These are phyloP conservation scores for Spathaspora boniae DNA, from an alignment of 805 yeast species.

Conservation along the genomic window DNA sequence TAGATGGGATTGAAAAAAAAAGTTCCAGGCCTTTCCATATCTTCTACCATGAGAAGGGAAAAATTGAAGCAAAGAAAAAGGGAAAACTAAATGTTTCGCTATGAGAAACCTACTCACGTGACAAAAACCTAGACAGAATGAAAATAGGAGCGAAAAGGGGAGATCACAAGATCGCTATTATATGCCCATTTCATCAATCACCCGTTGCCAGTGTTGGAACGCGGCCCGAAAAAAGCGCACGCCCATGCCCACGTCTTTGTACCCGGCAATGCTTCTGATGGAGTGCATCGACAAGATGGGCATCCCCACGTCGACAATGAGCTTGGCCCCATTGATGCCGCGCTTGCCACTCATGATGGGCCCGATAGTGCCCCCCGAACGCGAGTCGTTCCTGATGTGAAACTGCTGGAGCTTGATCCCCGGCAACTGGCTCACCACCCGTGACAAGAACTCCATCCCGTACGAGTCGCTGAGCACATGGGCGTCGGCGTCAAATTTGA, in stretches of 20 bases:
- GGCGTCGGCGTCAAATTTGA: slow-evolving; percentile 36
- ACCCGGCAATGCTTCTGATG: slow-evolving; percentile 36
- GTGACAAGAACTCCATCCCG: slow-evolving; percentile 23
- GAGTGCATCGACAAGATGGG: slow-evolving; percentile 44
- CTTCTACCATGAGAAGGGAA: slow-evolving; percentile 4
- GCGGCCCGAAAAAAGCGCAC: slow-evolving; percentile 29
- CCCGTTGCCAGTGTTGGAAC: slow-evolving; percentile 24
- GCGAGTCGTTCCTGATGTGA: slow-evolving; percentile 38
- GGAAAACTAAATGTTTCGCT: neutral
- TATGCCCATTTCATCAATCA: slow-evolving; percentile 5
- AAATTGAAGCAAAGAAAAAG: neutral
- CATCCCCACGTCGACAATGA: slow-evolving; percentile 38
- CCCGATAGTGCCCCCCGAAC: slow-evolving; percentile 43
- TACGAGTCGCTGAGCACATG: slow-evolving; percentile 36
- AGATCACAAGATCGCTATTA: slow-evolving; percentile 1
- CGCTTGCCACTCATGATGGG: slow-evolving; percentile 39
- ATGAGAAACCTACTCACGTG: neutral
- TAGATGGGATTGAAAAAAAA: neutral
- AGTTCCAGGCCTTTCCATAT: neutral
- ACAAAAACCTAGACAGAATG: no score
- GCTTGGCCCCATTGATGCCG: slow-evolving; percentile 13
- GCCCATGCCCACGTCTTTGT: slow-evolving; percentile 38
- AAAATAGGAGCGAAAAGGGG: slow-evolving; percentile 2
- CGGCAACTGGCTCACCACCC: slow-evolving; percentile 19
- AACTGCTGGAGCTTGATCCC: slow-evolving; percentile 31